Base-by-base conservation (phyloP, 2,329 filamentous ascomycete species). In the Cercospora zeina region DNA sequence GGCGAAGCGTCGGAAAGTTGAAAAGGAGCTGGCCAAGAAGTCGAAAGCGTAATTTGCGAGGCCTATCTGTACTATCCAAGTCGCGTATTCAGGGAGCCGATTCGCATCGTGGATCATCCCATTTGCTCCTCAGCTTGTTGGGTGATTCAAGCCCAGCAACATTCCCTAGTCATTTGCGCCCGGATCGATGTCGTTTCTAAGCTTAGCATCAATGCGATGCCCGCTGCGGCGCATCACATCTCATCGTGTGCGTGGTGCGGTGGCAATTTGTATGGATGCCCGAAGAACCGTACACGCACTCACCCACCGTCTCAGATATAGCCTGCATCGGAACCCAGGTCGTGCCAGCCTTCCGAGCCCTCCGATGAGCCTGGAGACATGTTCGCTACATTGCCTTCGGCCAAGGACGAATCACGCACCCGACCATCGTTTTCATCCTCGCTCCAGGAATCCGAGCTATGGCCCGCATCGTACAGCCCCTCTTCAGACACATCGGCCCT, bases 1-100 rank as follows among this genome's bases (percentile, higher is more conserved):
- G 70, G 85, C 83, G 61, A 99, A 99, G 88, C 87, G 91, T 78
- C 90, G 95, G 79, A 96, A 87, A 84, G 77, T 97, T 65, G 95
- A 97, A 79, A 71, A 71, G 63, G 65, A 55, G 19, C 19, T 57
- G 54, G 60, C 34, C 2, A 66, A 63, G 47, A 62, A 62, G 47
- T 34, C 58, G 30, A 58, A 58, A 14, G 56, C 56, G 34, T 58
- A 51, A 36, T 37, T 24, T 33, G 45, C 37, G 27, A 31, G 33
- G 54, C 33, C 24, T n/a, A 45, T 14, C 9, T 24, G 30, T 21
- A 31, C 24, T 27, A 27, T 6, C 24, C 16, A 14, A 21, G 45
- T 13, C 39, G 31, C 14, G 21, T 33, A 2, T 31, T 21, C 19
- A 45, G 21, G 16, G 16, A 21, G 39, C 13, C 39, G 39, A 16